Conservation (phyloP, 495 filamentous ascomycete genomes). For the Penicillium argentinense region DNA sequence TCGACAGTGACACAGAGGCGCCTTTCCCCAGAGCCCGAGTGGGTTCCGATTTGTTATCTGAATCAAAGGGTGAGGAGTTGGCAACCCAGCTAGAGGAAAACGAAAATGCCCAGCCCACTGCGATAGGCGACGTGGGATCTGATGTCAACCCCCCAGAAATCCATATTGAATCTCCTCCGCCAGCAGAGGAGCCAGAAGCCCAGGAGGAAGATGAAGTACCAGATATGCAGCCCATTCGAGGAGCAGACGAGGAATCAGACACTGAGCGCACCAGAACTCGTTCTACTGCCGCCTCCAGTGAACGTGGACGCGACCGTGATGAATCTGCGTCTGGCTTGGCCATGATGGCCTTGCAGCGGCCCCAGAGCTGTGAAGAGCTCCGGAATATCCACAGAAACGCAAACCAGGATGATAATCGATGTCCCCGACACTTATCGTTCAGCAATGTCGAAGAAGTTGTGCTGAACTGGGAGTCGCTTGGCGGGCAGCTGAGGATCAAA, state of each 20-base stretch:
- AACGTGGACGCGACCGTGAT: conserved; percentile 23
- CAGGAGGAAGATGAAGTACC: conserved; percentile 16
- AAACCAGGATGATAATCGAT: conserved; percentile 40
- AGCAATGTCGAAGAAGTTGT: conserved; percentile 85
- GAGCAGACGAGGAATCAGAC: conserved; percentile 32
- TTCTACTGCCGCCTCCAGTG: conserved; percentile 39
- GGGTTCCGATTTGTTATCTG: conserved; percentile 15
- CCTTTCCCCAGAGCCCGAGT: conserved; percentile 11
- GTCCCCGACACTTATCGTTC: conserved; percentile 84
- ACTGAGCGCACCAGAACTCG: conserved; percentile 31
- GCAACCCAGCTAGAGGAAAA: conserved; percentile 20
- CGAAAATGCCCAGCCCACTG: conserved; percentile 9
- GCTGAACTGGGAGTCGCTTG: conserved; percentile 61
- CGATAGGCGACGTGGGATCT: conserved; percentile 9
- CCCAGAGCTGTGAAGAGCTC: conserved; percentile 45
- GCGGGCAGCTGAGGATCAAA: conserved; percentile 35
- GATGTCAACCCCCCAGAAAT: conserved; percentile 37
- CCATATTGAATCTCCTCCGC: conserved; percentile 29
- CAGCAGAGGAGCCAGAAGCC: conserved; percentile 15
- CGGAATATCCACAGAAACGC: conserved; percentile 17
- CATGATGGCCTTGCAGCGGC: conserved; percentile 41
- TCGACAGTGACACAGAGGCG: conserved; percentile 38
- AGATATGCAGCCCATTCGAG: conserved; percentile 11
- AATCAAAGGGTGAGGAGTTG: conserved; percentile 21
- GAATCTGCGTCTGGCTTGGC: conserved; percentile 21